Percentiles rank a stretch among this genome's conserved stretches.
Evolutionary conservation across 2,329 filamentous ascomycete genomes (phyloP).

Genomic region (Pseudogymnoascus sp.): DNA sequence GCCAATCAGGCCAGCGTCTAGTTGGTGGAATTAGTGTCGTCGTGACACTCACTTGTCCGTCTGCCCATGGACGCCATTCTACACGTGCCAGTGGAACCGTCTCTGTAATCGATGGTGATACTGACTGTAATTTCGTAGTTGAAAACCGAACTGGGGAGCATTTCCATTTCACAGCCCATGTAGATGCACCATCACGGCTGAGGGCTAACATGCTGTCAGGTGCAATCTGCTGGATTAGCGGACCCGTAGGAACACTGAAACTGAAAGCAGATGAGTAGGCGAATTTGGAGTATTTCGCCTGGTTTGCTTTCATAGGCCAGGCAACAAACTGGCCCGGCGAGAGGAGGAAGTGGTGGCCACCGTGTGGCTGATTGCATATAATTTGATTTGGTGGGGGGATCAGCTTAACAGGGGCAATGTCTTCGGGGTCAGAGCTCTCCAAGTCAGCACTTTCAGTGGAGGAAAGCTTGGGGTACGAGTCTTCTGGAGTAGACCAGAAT

Average conservation of each 20-base stretch:
- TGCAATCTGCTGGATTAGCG: constrained; percentile 31
- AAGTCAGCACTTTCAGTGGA: neutral
- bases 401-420: neutral
- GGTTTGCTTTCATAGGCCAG: constrained; percentile 18
- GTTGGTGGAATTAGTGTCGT: constrained; percentile 14
- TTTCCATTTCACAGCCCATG: constrained; percentile 33
- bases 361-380: constrained; percentile 29
- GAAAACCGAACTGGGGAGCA: constrained; percentile 9
- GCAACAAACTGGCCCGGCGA: constrained; percentile 22
- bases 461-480: constrained; percentile 24
- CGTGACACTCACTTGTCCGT: constrained; percentile 2
- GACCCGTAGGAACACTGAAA: constrained; percentile 33
- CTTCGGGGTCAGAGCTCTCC: neutral
- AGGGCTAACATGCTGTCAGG: constrained; percentile 32
- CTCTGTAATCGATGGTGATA: neutral
- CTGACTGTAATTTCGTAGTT: neutral
- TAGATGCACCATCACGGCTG: constrained; percentile 31
- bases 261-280: constrained; percentile 29
- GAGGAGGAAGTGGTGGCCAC: constrained; percentile 23
- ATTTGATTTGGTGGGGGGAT: constrained; percentile 36
- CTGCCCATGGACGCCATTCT: constrained; percentile 11
- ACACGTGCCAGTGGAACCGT: neutral
- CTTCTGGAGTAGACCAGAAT: constrained; percentile 39
- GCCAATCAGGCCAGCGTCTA: constrained; percentile 14
- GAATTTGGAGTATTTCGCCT: constrained; percentile 28